phyloP scores from a whole-genome alignment of 371 early-diverging fungal species.

The Lichtheimia corymbifera region DNA sequence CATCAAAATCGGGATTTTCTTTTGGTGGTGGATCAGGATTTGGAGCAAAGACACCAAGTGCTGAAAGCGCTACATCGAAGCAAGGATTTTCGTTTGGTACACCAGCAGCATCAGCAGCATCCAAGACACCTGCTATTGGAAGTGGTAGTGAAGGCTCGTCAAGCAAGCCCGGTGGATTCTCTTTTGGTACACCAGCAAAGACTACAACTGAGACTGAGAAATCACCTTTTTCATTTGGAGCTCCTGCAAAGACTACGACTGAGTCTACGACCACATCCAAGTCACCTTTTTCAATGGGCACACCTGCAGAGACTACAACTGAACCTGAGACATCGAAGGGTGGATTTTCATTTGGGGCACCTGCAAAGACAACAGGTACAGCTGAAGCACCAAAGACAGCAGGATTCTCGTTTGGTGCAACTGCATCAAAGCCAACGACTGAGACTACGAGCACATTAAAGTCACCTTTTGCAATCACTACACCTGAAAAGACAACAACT shows the following conservation, averaged over 20 bases:
- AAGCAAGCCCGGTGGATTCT: not conserved
- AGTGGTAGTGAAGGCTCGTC: not conserved
- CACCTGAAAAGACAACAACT: not conserved
- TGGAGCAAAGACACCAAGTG: not conserved
- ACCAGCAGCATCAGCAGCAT: not conserved
- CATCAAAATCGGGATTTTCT: not conserved
- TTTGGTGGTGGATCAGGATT: not conserved
- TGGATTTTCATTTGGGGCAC: slow-evolving; percentile 2
- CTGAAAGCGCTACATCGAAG: not conserved
- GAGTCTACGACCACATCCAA: not conserved
- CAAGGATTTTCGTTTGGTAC: slow-evolving; percentile 3
- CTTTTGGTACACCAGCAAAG: no score
- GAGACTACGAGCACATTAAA: not conserved
- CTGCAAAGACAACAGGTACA: not conserved
- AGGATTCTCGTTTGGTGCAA: not conserved
- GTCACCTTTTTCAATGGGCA: not conserved
- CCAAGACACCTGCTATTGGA: not conserved
- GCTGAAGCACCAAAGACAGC: not conserved
- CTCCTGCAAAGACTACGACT: not conserved
- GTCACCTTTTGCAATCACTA: not conserved
- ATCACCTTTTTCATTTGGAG: not conserved
- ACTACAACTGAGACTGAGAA: not conserved
- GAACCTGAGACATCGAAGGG: not conserved
- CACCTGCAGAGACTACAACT: not conserved
- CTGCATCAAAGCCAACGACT: no score